These are phyloP conservation scores for Knufia petricola DNA, from an alignment of 2,329 filamentous ascomycete genomes.

Conservation along the genomic window DNA sequence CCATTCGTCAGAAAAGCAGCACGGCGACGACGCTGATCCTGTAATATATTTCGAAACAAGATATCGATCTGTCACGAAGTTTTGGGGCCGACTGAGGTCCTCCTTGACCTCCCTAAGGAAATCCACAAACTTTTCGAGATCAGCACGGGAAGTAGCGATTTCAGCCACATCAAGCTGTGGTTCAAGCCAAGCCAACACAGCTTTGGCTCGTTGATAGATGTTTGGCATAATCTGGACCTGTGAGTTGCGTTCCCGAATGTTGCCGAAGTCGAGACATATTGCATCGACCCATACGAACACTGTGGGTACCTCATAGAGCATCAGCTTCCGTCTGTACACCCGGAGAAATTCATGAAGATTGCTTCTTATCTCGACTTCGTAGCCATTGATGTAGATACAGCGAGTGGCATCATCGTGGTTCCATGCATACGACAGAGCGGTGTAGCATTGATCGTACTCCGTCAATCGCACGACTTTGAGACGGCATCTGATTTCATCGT, in stretches of 20 bases:
- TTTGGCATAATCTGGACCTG: slow-evolving; percentile 22
- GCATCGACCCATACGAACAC: slow-evolving; percentile 21
- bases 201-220: slow-evolving; percentile 19
- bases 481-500: background rate
- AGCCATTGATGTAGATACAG: slow-evolving; percentile 4
- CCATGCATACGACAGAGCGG: slow-evolving; percentile 7
- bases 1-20: background rate
- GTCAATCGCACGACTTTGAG: slow-evolving; percentile 2
- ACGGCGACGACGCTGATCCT: background rate
- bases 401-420: background rate
- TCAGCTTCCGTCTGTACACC: slow-evolving; percentile 2
- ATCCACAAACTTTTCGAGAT: background rate
- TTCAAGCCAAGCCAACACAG: slow-evolving; percentile 23
- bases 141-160: background rate
- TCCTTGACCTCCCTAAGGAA: background rate
- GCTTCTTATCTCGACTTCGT: background rate
- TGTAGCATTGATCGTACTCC: slow-evolving; percentile 9
- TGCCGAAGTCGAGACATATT: slow-evolving; percentile 21
- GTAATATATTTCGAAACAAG: background rate
- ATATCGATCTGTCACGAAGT: background rate
- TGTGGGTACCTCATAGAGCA: slow-evolving; percentile 1
- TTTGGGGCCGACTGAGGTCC: background rate
- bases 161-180: background rate
- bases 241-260: slow-evolving; percentile 18
- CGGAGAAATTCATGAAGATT: slow-evolving; percentile 2